phyloP scores from a whole-genome alignment of 371 early-diverging fungal species.

The Actinomortierella ambigua region DNA sequence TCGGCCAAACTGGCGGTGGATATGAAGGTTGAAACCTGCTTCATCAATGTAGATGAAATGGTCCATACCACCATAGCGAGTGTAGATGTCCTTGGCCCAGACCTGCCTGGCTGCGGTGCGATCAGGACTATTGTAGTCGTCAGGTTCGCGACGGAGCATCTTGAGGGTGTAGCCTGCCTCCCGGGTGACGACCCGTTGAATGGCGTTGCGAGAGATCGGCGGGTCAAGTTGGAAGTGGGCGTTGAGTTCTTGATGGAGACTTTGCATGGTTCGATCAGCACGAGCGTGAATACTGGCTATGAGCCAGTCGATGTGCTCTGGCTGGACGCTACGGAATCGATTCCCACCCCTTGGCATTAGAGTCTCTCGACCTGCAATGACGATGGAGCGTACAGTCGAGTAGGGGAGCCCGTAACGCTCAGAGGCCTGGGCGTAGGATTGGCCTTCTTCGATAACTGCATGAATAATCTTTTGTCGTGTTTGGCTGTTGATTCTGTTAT shows the following conservation, averaged over 20 bases:
- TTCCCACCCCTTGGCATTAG: conserved; percentile 3
- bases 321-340: neutral
- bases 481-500: neutral
- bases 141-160: conserved; percentile 3
- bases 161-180: conserved; percentile 2
- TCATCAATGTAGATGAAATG: conserved; percentile 5
- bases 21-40: conserved; percentile 5
- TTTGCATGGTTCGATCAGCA: neutral
- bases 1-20: conserved; percentile 6
- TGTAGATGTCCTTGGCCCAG: neutral
- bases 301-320: conserved; percentile 3
- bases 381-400: conserved; percentile 5
- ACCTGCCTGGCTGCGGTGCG: neutral
- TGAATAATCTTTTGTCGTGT: neutral
- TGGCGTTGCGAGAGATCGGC: neutral
- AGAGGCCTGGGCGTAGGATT: neutral
- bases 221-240: conserved; percentile 2
- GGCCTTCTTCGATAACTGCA: neutral
- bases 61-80: conserved; percentile 1
- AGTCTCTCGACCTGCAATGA: neutral
- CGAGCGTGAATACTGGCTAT: neutral
- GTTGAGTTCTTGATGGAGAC: conserved; percentile 4
- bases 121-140: neutral
- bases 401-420: neutral
- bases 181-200: neutral